Evolutionary conservation across 1,139 yeast genomes (phyloP), one percentile per base, ranked within the genome.

Genomic region (Hemisphaericaspora lyxosophila): DNA sequence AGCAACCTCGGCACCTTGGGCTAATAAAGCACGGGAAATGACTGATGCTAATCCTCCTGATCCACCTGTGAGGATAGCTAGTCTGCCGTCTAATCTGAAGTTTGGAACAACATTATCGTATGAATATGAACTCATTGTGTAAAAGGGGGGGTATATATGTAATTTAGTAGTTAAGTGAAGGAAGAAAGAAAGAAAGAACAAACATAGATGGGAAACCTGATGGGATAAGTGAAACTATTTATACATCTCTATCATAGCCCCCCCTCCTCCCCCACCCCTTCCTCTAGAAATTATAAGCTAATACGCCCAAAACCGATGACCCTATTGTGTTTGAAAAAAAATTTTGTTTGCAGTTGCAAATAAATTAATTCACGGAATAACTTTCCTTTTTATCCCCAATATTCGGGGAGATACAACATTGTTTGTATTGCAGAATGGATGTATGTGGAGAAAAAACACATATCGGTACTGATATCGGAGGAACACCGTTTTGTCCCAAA

Each of bases 51-150:
- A 68, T 15, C 94, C 94, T 36, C 94, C 94, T 22, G 89, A 82
- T 13, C 94, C 95, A 37, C 95, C 95, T 24, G 94, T 85, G 48
- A 85, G 64, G 38, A 85, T 72, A 31, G 87, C 88, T 41, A 84
- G 68, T 59, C 82, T 79, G 39, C 85, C 85, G 50, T 82, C 89
- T 48, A 85, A 72, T 50, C 85, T 70, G 61, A 80, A 81, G 59
- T 60, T 68, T 36, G 78, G 78, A 15, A 73, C 75, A 39, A 72
- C 66, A 66, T 70, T 68, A 38, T 67, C 65, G 60, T 60, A 67
- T 22, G 73, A 60, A 47, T 39, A 61, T 25, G 9, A 13, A 6
- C 14, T 20, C 37, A 34, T 34, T 24, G 4, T 27, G 15, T 25
- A 15, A n/a, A n/a, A n/a, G n/a, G n/a, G n/a, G n/a, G n/a, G n/a